Evolutionary conservation across 805 yeast species (phyloP).

Genomic region (Cyberlindnera amylophila): DNA sequence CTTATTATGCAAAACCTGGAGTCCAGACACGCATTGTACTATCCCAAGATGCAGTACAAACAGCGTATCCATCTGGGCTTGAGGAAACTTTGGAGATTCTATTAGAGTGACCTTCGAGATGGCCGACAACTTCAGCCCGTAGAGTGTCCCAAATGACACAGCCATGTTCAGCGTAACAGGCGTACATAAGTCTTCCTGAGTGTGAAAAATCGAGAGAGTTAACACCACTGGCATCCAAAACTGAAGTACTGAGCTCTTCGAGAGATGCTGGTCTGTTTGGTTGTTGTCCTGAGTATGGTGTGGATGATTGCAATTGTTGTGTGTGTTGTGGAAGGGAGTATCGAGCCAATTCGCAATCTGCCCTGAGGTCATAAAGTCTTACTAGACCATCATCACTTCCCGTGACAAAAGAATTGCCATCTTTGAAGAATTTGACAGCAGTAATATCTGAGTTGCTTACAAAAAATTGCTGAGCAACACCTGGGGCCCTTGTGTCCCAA

Average conservation of each 20-base stretch:
- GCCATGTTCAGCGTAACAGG: slow-evolving; percentile 72
- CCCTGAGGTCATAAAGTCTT: slow-evolving; percentile 68
- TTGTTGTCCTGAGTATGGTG: slow-evolving; percentile 22
- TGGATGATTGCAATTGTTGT: slow-evolving; percentile 6
- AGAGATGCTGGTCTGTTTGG: slow-evolving; percentile 16
- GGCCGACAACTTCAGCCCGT: slow-evolving; percentile 60
- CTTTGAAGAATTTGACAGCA: slow-evolving; percentile 58
- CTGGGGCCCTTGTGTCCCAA: slow-evolving; percentile 53
- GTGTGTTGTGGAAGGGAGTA: slow-evolving; percentile 35
- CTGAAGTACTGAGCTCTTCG: slow-evolving; percentile 16
- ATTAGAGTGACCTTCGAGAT: slow-evolving; percentile 60
- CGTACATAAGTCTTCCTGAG: slow-evolving; percentile 71
- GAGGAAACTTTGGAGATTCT: slow-evolving; percentile 60
- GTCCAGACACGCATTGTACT: slow-evolving; percentile 66
- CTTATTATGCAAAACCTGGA: slow-evolving; percentile 30
- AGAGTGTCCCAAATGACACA: slow-evolving; percentile 77
- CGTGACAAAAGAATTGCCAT: slow-evolving; percentile 62
- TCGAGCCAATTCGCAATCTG: slow-evolving; percentile 62
- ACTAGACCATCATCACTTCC: slow-evolving; percentile 80
- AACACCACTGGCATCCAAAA: slow-evolving; percentile 62
- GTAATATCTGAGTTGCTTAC: slow-evolving; percentile 65
- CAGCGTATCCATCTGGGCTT: slow-evolving; percentile 71
- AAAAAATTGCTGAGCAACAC: slow-evolving; percentile 44
- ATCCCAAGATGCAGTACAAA: slow-evolving; percentile 83
- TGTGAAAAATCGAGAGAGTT: slow-evolving; percentile 66